Percentiles rank a stretch among this genome's conserved stretches.
phyloP scores from a whole-genome alignment of 1,284 basidiomycete species.

The Lignosus rhinocerotis region DNA sequence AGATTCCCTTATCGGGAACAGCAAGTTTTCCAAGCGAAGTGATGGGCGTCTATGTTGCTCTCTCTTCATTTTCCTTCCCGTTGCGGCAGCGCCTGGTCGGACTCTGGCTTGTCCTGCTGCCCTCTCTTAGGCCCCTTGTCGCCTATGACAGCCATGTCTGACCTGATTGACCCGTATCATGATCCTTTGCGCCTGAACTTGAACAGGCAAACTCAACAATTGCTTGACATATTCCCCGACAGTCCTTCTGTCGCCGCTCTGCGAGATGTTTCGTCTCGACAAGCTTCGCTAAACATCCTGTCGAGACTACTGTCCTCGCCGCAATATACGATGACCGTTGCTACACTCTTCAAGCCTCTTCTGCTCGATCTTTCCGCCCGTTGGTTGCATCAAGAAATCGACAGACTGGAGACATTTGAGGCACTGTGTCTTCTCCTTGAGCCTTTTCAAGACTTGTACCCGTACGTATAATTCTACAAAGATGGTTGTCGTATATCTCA shows the following conservation, averaged over 20 bases:
- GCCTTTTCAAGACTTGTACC: slow-evolving; percentile 72
- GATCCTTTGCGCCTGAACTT: slow-evolving; percentile 57
- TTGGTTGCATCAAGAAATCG: slow-evolving; percentile 57
- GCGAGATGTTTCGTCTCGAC: slow-evolving; percentile 37
- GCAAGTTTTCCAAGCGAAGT: neutral
- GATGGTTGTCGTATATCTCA: slow-evolving; percentile 1
- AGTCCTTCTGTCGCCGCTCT: slow-evolving; percentile 37
- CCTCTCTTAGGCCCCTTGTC: neutral
- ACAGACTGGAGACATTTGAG: slow-evolving; percentile 53
- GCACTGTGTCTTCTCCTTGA: slow-evolving; percentile 66
- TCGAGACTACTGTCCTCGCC: slow-evolving; percentile 42
- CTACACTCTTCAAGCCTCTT: slow-evolving; percentile 64
- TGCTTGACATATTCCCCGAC: slow-evolving; percentile 45
- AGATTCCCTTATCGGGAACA: neutral
- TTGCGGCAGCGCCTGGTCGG: neutral
- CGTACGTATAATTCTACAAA: slow-evolving; percentile 49
- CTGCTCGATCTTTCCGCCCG: slow-evolving; percentile 70
- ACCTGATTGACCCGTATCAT: slow-evolving; percentile 8
- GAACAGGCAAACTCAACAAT: slow-evolving; percentile 44
- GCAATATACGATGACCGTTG: slow-evolving; percentile 55
- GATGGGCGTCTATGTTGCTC: neutral
- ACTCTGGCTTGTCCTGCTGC: neutral
- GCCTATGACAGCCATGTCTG: slow-evolving; percentile 1
- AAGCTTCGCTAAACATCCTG: slow-evolving; percentile 36
- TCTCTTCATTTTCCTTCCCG: neutral